Conservation (phyloP, 2,329 filamentous ascomycete genomes). For the Coniosporium uncinatum region DNA sequence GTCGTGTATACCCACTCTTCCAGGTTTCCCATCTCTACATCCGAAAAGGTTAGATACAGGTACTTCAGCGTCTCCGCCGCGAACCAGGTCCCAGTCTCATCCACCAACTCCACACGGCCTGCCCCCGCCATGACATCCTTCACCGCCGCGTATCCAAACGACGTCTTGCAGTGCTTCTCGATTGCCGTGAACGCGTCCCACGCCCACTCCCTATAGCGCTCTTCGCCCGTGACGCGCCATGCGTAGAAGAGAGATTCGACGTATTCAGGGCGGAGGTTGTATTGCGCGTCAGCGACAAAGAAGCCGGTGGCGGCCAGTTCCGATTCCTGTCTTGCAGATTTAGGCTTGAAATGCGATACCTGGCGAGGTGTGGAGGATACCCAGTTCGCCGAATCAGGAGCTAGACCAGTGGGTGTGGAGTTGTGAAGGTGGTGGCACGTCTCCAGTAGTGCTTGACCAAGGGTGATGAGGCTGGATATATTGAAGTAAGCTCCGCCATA, state of each 20-base stretch:
- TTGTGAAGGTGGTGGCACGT: conserved; percentile 29
- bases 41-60: conserved; percentile 57
- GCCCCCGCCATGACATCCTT: conserved; percentile 23
- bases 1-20: conserved; percentile 60
- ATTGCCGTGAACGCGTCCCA: conserved; percentile 31
- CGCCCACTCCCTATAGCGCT: conserved; percentile 31
- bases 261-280: conserved; percentile 30
- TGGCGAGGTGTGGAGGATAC: conserved; percentile 23
- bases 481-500: conserved; percentile 26
- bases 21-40: conserved; percentile 51
- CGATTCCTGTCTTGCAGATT: conserved; percentile 15
- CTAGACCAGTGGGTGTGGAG: conserved; percentile 27
- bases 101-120: conserved; percentile 9
- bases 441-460: conserved; percentile 31
- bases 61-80: conserved; percentile 64
- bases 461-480: conserved; percentile 21
- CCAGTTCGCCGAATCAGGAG: conserved; percentile 30
- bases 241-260: conserved; percentile 32
- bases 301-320: conserved; percentile 22
- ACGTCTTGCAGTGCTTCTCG: conserved; percentile 27
- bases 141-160: conserved; percentile 29
- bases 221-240: conserved; percentile 30
- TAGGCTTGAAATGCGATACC: conserved; percentile 19
- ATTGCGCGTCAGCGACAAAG: conserved; percentile 23
- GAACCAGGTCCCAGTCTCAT: conserved; percentile 57